phyloP scores from a whole-genome alignment of 345 rosid species.

The Mercurialis annua region DNA sequence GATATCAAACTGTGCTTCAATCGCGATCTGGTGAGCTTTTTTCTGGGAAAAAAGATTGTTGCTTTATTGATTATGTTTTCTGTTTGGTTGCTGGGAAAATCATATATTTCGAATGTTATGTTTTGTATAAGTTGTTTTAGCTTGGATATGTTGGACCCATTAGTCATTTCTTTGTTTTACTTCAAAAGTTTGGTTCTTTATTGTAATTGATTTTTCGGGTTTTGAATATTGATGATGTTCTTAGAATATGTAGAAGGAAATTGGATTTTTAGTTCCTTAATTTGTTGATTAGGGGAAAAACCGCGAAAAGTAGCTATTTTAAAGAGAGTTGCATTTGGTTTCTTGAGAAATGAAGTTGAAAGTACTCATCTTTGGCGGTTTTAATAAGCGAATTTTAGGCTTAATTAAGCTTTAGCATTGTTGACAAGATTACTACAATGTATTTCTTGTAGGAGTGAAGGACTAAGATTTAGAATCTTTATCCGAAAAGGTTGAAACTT shows the following conservation, averaged over 20 bases:
- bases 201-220: neutral
- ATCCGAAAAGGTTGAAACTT: neutral
- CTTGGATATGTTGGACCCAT: neutral
- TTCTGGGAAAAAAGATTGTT: neutral
- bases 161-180: conserved; percentile 4
- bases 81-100: conserved; percentile 2
- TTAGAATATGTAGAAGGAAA: neutral
- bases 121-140: neutral
- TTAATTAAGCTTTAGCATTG: neutral
- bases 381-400: neutral
- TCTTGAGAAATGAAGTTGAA: conserved; percentile 9
- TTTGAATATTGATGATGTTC: neutral
- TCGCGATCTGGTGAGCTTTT: conserved; percentile 81
- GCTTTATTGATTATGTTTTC: neutral
- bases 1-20: conserved; percentile 77
- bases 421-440: neutral
- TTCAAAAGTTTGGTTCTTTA: neutral
- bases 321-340: neutral
- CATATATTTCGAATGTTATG: neutral
- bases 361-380: neutral
- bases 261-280: neutral
- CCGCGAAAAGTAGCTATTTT: neutral
- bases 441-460: neutral
- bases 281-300: neutral
- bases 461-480: neutral